A percentile compares a stretch with the other conserved stretches of the same genome.
Evolutionary conservation across 495 filamentous ascomycete genomes (phyloP).

Genomic region (Daldinia concentrica): DNA sequence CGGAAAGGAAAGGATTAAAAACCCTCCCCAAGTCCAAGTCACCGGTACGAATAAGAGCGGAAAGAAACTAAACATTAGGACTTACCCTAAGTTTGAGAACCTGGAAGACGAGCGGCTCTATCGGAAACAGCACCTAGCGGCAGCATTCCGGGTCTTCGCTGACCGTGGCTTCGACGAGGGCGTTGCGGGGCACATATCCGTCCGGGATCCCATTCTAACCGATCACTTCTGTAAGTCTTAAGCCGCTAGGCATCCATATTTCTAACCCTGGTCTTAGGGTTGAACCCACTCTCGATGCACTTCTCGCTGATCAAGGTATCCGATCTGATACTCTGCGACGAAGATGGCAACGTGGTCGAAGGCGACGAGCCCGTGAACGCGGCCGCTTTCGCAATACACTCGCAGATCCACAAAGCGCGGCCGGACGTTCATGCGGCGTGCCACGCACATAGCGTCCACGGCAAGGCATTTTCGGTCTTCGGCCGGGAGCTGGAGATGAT

Average conservation of each 20-base stretch:
- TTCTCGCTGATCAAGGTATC: constrained; percentile 63
- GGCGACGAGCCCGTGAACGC: constrained; percentile 66
- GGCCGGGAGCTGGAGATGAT: constrained; percentile 61
- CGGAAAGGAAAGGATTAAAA: constrained; percentile 26
- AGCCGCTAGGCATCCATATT: not conserved
- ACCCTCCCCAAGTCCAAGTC: constrained; percentile 43
- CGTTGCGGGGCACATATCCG: constrained; percentile 66
- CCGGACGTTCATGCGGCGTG: constrained; percentile 61
- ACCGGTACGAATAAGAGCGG: constrained; percentile 51
- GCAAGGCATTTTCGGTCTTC: constrained; percentile 61
- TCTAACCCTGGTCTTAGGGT: constrained; percentile 39
- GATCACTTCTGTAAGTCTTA: constrained; percentile 56
- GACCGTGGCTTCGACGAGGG: constrained; percentile 76
- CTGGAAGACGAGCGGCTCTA: constrained; percentile 69
- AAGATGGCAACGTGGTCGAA: constrained; percentile 58
- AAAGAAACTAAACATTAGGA: constrained; percentile 58
- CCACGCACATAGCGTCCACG: constrained; percentile 60
- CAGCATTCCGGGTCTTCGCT: constrained; percentile 76
- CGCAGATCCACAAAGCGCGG: constrained; percentile 59
- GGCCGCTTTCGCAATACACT: constrained; percentile 68
- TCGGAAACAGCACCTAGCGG: constrained; percentile 76
- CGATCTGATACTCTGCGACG: constrained; percentile 64
- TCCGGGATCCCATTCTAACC: constrained; percentile 58
- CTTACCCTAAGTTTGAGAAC: constrained; percentile 67
- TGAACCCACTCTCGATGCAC: constrained; percentile 66